A percentile compares a stretch with the other conserved stretches of the same genome.
These are phyloP conservation scores for Yamadazyma sp. DNA, from an alignment of 805 yeast species.

Conservation along the genomic window DNA sequence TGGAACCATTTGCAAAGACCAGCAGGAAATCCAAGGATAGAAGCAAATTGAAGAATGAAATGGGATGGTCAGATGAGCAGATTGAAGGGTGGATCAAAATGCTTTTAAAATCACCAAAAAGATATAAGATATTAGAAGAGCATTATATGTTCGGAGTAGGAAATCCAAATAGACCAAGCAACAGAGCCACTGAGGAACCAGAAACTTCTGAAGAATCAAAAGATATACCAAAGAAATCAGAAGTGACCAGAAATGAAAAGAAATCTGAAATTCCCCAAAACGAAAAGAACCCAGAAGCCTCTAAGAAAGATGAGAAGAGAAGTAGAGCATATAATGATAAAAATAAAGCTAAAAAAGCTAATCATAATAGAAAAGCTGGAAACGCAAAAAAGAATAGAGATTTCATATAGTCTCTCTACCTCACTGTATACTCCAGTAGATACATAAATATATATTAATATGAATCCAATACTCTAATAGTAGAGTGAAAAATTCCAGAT, in stretches of 20 bases:
- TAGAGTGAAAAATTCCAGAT: neutral
- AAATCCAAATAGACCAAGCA: slow-evolving; percentile 5
- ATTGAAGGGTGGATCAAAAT: slow-evolving; percentile 91
- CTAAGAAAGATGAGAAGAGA: slow-evolving; percentile 22
- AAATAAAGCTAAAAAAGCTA: slow-evolving; percentile 55
- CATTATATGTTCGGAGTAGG: slow-evolving; percentile 43
- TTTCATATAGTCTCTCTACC: neutral
- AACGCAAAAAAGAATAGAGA: slow-evolving; percentile 45
- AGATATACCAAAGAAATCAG: neutral
- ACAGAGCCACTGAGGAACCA: neutral
- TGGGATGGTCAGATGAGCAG: slow-evolving; percentile 83
- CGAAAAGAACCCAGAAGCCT: slow-evolving; percentile 12
- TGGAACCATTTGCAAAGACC: slow-evolving; percentile 37
- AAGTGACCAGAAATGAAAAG: neutral
- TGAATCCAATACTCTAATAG: neutral
- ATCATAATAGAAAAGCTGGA: slow-evolving; percentile 63
- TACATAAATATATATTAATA: neutral
- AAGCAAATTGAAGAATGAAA: slow-evolving; percentile 39
- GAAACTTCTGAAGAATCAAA: neutral
- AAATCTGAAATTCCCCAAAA: slow-evolving; percentile 2
- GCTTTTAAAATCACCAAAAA: slow-evolving; percentile 61
- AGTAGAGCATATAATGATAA: slow-evolving; percentile 43
- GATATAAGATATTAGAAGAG: slow-evolving; percentile 62
- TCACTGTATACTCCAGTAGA: neutral
- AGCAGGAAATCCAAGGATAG: slow-evolving; percentile 53